Conservation (phyloP, 1,139 yeast species). For the Debaryomyces singareniensis region DNA sequence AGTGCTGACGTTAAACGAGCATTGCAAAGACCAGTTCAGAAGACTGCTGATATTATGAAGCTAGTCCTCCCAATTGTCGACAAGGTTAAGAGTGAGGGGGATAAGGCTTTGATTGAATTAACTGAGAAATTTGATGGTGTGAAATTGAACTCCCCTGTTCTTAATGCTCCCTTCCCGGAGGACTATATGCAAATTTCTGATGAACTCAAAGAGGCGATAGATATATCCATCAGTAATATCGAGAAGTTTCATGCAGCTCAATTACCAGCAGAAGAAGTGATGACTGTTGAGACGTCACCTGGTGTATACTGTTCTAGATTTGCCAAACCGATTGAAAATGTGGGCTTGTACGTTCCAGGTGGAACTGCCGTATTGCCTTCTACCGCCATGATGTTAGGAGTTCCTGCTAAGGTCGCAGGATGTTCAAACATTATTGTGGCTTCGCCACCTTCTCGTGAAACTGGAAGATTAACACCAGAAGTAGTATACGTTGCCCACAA, state of each 20-base stretch:
- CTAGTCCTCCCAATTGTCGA: constrained; percentile 86
- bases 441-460: constrained; percentile 90
- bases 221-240: constrained; percentile 81
- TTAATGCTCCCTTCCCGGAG: constrained; percentile 81
- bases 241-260: constrained; percentile 94
- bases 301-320: constrained; percentile 94
- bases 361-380: constrained; percentile 98
- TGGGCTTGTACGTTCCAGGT: constrained; percentile 96
- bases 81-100: constrained; percentile 72
- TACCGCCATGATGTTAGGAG: constrained; percentile 96
- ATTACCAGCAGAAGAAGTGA: constrained; percentile 55
- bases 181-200: constrained; percentile 68
- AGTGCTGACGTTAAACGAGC: constrained; percentile 48
- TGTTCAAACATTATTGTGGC: constrained; percentile 92
- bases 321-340: constrained; percentile 89
- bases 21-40: constrained; percentile 83
- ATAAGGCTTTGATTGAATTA: constrained; percentile 75
- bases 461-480: constrained; percentile 93
- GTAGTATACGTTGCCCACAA: constrained; percentile 96
- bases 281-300: constrained; percentile 88
- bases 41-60: constrained; percentile 85
- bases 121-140: constrained; percentile 92
- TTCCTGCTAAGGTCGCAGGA: constrained; percentile 98
- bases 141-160: constrained; percentile 58
- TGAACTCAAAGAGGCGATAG: constrained; percentile 81